Percentiles rank a stretch among this genome's conserved stretches.
Evolutionary conservation across 202 grass and related monocot species (phyloP).

Genomic region (Alloteropsis angusta): DNA sequence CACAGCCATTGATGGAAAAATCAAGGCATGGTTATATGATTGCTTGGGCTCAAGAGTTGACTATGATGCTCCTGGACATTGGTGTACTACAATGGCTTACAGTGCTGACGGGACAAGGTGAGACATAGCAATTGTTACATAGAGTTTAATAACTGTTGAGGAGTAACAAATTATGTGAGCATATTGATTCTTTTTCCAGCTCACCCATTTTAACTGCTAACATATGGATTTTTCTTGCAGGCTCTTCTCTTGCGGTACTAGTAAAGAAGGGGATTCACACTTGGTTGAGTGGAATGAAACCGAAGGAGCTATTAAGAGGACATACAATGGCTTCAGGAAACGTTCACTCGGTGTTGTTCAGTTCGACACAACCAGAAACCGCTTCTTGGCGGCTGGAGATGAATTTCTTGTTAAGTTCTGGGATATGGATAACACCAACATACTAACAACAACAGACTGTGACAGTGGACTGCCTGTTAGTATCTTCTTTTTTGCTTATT

Average conservation of each 20-base stretch:
- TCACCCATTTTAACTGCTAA: conserved; percentile 4
- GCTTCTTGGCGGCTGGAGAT: conserved; percentile 94
- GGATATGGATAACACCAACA: conserved; percentile 93
- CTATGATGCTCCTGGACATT: conserved; percentile 98
- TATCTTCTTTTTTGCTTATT: conserved; percentile 7
- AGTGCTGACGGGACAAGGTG: conserved; percentile 93
- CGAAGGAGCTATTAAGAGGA: conserved; percentile 94
- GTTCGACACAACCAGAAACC: conserved; percentile 94
- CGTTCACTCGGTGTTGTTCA: conserved; percentile 82
- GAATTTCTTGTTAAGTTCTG: conserved; percentile 98
- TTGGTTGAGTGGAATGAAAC: conserved; percentile 99
- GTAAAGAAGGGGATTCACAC: conserved; percentile 98
- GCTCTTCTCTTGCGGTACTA: conserved; percentile 95
- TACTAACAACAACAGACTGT: conserved; percentile 76
- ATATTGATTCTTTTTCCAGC: conserved; percentile 4
- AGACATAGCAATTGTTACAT: neutral
- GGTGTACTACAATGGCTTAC: conserved; percentile 97
- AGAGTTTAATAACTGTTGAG: neutral
- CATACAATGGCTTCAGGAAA: conserved; percentile 91
- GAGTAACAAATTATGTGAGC: neutral
- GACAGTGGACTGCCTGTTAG: conserved; percentile 90
- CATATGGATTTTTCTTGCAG: conserved; percentile 40
- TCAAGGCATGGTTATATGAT: conserved; percentile 99
- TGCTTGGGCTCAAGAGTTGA: conserved; percentile 97
- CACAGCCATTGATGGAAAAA: conserved; percentile 97